Evolutionary conservation across 31 red algal genomes (phyloP).

Genomic region (Asparagopsis taxiformis): DNA sequence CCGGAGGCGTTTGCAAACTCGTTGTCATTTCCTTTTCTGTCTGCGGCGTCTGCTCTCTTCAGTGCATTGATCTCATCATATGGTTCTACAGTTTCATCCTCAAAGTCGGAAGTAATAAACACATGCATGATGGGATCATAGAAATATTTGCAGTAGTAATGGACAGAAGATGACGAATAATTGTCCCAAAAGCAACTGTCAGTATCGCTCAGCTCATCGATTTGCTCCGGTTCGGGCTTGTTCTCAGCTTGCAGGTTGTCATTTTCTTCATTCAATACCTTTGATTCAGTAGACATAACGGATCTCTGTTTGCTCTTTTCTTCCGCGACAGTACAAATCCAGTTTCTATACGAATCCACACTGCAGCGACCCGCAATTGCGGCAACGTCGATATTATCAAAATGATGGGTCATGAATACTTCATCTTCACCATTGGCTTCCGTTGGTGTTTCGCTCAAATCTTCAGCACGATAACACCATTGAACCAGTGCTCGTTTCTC

Average conservation of each 20-base stretch:
- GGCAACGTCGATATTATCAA: constrained; percentile 61
- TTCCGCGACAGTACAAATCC: constrained; percentile 10
- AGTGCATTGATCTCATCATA: constrained; percentile 10
- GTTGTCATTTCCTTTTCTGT: neutral
- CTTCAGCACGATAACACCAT: constrained; percentile 75
- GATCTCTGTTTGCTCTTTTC: neutral
- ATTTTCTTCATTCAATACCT: neutral
- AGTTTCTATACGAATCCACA: constrained; percentile 40
- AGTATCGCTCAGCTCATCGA: constrained; percentile 20
- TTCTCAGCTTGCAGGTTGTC: neutral
- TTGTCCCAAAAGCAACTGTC: constrained; percentile 42
- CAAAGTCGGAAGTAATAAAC: constrained; percentile 23
- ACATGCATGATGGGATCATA: constrained; percentile 42
- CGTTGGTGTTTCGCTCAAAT: constrained; percentile 30
- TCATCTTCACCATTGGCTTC: constrained; percentile 67
- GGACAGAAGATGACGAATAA: constrained; percentile 29
- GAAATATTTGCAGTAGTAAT: constrained; percentile 38
- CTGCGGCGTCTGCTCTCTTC: neutral
- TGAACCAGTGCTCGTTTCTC: constrained; percentile 51
- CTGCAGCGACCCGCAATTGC: constrained; percentile 53
- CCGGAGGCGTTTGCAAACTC: neutral
- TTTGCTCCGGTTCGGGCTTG: constrained; percentile 1
- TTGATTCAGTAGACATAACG: neutral
- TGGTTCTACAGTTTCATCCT: constrained; percentile 35
- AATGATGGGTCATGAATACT: constrained; percentile 68